Evolutionary conservation across 2,329 filamentous ascomycete species (phyloP).

Genomic region (Pyrenophora graminea): DNA sequence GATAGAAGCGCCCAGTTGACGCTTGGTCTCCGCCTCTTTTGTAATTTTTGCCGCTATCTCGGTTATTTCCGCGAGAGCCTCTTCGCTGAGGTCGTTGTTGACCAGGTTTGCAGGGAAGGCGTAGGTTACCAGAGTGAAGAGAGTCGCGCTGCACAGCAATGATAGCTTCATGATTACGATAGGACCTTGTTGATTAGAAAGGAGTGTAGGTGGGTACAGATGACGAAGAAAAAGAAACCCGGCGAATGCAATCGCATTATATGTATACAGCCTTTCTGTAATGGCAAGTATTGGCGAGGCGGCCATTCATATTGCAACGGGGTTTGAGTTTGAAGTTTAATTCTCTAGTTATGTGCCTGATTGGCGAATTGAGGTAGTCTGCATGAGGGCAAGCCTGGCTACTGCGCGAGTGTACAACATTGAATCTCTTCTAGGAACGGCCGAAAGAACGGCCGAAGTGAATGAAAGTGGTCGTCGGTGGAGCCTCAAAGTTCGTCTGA

Average conservation of each 20-base stretch:
- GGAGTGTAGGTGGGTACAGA: not conserved
- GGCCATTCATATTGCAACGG: not conserved
- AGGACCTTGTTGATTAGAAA: not conserved
- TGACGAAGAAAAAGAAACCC: not conserved
- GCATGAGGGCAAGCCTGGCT: not conserved
- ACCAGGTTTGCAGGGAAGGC: slow-evolving; percentile 20
- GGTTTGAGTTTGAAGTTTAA: not conserved
- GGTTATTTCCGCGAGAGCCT: slow-evolving; percentile 16
- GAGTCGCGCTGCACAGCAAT: slow-evolving; percentile 14
- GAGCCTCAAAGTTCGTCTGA: not conserved
- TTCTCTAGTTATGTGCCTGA: not conserved
- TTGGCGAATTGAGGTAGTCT: not conserved
- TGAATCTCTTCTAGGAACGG: not conserved
- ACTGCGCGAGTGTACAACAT: slow-evolving; percentile 2
- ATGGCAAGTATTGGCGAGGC: not conserved
- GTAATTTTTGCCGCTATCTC: slow-evolving; percentile 17
- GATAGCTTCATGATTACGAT: slow-evolving; percentile 15
- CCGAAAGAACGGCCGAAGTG: slow-evolving; percentile 1
- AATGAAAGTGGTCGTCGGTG: not conserved
- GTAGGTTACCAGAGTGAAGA: slow-evolving; percentile 15
- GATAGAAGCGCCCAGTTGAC: slow-evolving; percentile 1
- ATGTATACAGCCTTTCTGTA: not conserved
- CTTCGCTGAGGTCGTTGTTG: slow-evolving; percentile 15
- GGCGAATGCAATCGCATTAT: not conserved
- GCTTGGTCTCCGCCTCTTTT: slow-evolving; percentile 11